A percentile compares a stretch with the other conserved stretches of the same genome.
phyloP scores from a whole-genome alignment of 306 rosid genomes.

The Gillenia trifoliata region DNA sequence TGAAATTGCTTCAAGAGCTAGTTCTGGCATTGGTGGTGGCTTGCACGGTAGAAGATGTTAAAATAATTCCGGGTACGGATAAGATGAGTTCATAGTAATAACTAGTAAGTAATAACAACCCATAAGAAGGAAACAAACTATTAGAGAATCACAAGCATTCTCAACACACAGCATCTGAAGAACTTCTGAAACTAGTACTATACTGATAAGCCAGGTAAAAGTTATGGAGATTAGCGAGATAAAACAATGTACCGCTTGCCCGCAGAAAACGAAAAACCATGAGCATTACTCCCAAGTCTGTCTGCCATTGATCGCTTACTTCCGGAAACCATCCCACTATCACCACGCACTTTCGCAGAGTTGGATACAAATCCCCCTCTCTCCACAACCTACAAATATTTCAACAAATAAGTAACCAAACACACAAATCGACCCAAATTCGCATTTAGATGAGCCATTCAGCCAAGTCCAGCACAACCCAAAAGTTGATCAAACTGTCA shows the following conservation, averaged over 20 bases:
- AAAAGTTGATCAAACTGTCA: neutral
- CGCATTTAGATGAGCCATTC: neutral
- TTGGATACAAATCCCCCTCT: slow-evolving; percentile 35
- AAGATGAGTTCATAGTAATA: neutral
- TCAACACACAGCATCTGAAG: neutral
- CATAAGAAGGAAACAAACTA: neutral
- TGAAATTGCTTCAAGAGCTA: neutral
- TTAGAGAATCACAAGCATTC: neutral
- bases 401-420: neutral
- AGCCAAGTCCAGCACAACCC: neutral
- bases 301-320: slow-evolving; percentile 32
- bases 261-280: slow-evolving; percentile 18
- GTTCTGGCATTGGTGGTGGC: neutral
- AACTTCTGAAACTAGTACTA: neutral
- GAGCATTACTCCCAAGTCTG: slow-evolving; percentile 26
- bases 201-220: neutral
- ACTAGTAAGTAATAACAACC: neutral
- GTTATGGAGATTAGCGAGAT: neutral
- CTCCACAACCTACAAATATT: slow-evolving; percentile 44
- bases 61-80: neutral
- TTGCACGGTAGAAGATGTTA: neutral
- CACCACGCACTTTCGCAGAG: slow-evolving; percentile 7
- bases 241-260: slow-evolving; percentile 34
- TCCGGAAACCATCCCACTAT: slow-evolving; percentile 25
- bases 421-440: neutral